These are phyloP conservation scores for Aleurites moluccanus DNA, from an alignment of 441 rosid genomes.

Conservation along the genomic window DNA sequence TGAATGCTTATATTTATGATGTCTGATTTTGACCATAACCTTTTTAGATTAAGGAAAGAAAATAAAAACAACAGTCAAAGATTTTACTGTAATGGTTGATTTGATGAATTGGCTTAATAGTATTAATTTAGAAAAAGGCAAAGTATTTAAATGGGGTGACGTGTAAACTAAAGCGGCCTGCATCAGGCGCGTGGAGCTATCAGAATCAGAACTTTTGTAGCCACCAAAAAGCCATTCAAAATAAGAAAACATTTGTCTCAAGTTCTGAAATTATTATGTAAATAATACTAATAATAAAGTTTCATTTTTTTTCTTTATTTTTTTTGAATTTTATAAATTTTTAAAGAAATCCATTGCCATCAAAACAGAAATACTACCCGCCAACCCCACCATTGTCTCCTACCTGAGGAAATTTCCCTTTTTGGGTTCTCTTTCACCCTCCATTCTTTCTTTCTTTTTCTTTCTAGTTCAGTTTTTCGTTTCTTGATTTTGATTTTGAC, in stretches of 20 bases:
- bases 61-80: no score
- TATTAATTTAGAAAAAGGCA: neutral
- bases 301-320: neutral
- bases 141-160: neutral
- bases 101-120: no score
- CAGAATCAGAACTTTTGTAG: neutral
- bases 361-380: constrained; percentile 24
- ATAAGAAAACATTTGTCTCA: neutral
- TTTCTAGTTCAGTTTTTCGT: neutral
- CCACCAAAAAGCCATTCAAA: constrained; percentile 1
- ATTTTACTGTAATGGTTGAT: no score
- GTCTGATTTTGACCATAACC: no score
- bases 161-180: neutral
- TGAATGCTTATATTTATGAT: no score
- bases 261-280: neutral
- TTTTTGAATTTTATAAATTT: neutral
- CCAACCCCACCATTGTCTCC: constrained; percentile 35
- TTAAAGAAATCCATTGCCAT: neutral
- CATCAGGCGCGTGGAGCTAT: constrained; percentile 19
- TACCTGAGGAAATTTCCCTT: constrained; percentile 37
- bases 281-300: neutral
- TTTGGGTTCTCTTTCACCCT: neutral
- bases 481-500: neutral
- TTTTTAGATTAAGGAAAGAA: no score
- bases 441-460: neutral